Base-by-base conservation (phyloP, 441 rosid species). In the Bruguiera hainesii region DNA sequence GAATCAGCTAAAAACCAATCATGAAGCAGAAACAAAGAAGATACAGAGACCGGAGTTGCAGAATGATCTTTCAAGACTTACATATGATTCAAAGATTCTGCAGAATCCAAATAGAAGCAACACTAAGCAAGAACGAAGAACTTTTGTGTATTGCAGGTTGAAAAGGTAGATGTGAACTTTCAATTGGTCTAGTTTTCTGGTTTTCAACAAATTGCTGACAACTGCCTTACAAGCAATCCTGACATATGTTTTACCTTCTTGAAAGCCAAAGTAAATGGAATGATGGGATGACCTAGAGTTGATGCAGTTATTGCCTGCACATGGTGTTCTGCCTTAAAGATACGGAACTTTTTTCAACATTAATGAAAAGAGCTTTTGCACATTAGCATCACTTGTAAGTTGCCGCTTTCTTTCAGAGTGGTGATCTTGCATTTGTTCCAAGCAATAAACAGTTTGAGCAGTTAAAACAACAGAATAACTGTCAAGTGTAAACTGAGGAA, bases 291-390 rank as follows among this genome's bases (percentile, higher is more conserved):
- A 58, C 63, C 61, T 62, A 62, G 63, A 56, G 52, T 63, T 18
- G 71, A 72, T 69, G 73, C 52, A 71, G 56, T 71, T 63, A 74
- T 58, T 69, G 70, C 66, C 39, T 63, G 71, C 71, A 60, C 75
- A 63, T 66, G 83, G 59, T 35, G 49, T 59, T 69, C 61, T 70
- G 60, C 70, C 66, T 62, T 37, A 29, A 72, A 64, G 61, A 75
- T n/a, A 55, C 68, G 4, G 29, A 61, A 30, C 58, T 64, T 63
- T 61, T 50, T 52, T 64, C 61, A 63, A 37, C 64, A 56, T 73
- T 61, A 60, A 75, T 31, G 66, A 29, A 21, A 49, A 26, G 50
- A 29, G 29, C 10, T 21, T 50, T 25, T 35, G 26, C 56, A 46
- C 57, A 21, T 42, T 19, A 35, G 39, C 29, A 60, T 55, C 53